phyloP scores from a whole-genome alignment of 345 rosid genomes.

The Lepidium didymum region DNA sequence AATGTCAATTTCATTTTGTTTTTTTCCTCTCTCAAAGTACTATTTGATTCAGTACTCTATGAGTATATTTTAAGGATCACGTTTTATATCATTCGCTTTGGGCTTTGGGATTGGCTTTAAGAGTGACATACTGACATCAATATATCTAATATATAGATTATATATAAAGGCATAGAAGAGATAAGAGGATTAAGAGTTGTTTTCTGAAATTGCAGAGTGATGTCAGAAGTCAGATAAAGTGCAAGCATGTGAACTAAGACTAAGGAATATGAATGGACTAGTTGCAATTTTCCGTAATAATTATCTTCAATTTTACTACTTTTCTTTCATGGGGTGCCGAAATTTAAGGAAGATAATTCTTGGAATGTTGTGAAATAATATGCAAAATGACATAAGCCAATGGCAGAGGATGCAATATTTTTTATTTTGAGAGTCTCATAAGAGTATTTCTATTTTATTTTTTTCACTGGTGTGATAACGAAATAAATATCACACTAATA shows the following conservation, averaged over 20 bases:
- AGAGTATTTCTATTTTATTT: no score
- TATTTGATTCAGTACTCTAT: not conserved
- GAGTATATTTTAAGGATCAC: not conserved
- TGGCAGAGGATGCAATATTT: constrained; percentile 14
- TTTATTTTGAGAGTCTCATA: no score
- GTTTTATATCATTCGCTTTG: not conserved
- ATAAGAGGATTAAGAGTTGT: not conserved
- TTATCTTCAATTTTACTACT: not conserved
- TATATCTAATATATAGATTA: not conserved
- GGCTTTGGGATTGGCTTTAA: not conserved
- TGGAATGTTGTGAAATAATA: constrained; percentile 18
- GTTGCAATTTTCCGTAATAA: not conserved
- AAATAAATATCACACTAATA: no score
- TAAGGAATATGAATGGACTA: not conserved
- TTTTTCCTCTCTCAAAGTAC: not conserved
- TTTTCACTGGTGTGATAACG: no score
- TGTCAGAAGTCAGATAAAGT: constrained; percentile 21
- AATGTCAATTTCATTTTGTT: not conserved
- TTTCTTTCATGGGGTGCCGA: constrained; percentile 5
- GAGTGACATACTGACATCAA: constrained; percentile 7
- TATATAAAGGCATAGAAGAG: not conserved
- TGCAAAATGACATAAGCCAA: constrained; percentile 25
- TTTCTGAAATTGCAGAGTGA: constrained; percentile 7
- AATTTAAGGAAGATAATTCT: constrained; percentile 10
- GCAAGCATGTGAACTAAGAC: not conserved